Base-by-base conservation (phyloP, 1,284 basidiomycete genomes). In the Cutaneotrichosporon cavernicola region DNA sequence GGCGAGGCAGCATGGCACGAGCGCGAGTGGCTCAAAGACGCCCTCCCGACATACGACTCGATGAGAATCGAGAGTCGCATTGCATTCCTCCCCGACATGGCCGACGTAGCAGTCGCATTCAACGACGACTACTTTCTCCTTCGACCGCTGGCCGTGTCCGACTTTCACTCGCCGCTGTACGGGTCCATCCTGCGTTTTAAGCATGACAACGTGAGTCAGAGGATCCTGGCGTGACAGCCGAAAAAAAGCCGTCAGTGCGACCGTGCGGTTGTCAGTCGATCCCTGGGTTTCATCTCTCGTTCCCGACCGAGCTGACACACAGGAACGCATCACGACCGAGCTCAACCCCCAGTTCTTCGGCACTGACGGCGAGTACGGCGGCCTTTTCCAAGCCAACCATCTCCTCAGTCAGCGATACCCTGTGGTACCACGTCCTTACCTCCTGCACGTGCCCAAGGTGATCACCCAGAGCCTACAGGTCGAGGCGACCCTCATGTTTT, bases 401-500 rank as follows among this genome's bases (percentile, higher is more conserved):
- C 58, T 78, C 1, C 65, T 80, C 2, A 78, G 77, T 18, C 65
- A 74, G 50, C 71, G 78, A 18, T 80, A 76, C 63, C 77, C 78
- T 7, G 65, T 64, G 30, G 71, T 76, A 10, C 61, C 73, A 5
- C 69, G 78, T n/a, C 77, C 76, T 0, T 79, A 79, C 65, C 73
- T 79, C 67, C 71, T 73, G 1, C 78, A 80, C 58, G 72, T 76
- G 0, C 79, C 79, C 5, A 78, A 79, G 55, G 72, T 75, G 51
- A 74, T 79, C 58, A 76, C 76, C 1, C 67, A 76, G 22, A 70
- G 73, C 18, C 60, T 80, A 4, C 77, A 78, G 52, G 76, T 78
- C 56, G 79, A 80, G 61, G 74, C 75, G 5, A 75, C 70, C 30
- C 46, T 79, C 47, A 80, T 80, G 74, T 80, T 80, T 64, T 65